These are phyloP conservation scores for Ascosphaera apis DNA, from an alignment of 2,329 filamentous ascomycete species.

Conservation along the genomic window DNA sequence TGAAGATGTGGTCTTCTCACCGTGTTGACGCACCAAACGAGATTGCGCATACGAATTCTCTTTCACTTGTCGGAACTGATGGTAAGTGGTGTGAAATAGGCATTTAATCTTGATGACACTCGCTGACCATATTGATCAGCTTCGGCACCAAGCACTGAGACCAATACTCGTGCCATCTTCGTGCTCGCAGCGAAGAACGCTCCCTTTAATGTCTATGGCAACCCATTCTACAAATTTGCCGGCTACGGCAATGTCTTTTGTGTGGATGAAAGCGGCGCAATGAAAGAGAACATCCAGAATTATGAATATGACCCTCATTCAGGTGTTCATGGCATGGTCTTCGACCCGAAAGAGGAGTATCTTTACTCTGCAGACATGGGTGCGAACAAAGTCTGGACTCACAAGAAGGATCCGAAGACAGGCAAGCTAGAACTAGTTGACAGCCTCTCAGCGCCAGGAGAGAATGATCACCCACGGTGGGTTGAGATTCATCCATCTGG, in stretches of 20 bases:
- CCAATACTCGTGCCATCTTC: slow-evolving; percentile 77
- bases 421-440: slow-evolving; percentile 47
- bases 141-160: slow-evolving; percentile 41
- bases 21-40: slow-evolving; percentile 50
- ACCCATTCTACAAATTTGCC: slow-evolving; percentile 73
- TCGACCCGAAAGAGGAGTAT: slow-evolving; percentile 21
- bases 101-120: slow-evolving; percentile 3
- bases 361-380: slow-evolving; percentile 26
- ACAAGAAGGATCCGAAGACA: slow-evolving; percentile 40
- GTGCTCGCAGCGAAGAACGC: slow-evolving; percentile 55
- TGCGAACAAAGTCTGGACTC: slow-evolving; percentile 46
- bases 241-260: slow-evolving; percentile 51
- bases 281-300: slow-evolving; percentile 21
- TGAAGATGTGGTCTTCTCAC: slow-evolving; percentile 85
- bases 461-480: slow-evolving; percentile 65
- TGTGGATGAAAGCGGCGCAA: slow-evolving; percentile 18
- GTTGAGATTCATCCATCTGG: slow-evolving; percentile 62
- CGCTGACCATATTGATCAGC: slow-evolving; percentile 22
- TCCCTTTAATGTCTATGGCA: slow-evolving; percentile 67
- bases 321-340: slow-evolving; percentile 26
- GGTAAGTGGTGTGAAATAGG: slow-evolving; percentile 26
- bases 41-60: slow-evolving; percentile 51
- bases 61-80: slow-evolving; percentile 47
- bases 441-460: slow-evolving; percentile 44
- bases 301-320: slow-evolving; percentile 23